phyloP scores from a whole-genome alignment of 2,329 filamentous ascomycete species.

The Aspergillus hortae region DNA sequence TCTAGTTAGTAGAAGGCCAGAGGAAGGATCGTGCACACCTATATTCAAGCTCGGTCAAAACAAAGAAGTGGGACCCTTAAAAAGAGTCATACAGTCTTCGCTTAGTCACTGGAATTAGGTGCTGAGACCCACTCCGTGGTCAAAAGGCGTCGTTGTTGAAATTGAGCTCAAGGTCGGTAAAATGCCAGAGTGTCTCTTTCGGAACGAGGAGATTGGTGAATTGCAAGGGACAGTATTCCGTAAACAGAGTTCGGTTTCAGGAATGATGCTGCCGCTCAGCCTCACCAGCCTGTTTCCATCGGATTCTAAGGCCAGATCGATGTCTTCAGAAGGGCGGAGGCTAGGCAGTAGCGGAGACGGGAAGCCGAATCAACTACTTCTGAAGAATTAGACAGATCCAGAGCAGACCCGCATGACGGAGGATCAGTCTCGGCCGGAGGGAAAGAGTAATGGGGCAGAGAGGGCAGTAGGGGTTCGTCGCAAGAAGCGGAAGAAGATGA shows the following conservation, averaged over 20 bases:
- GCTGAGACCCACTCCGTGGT: too few species aligned
- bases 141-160: too few species aligned
- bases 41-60: background rate
- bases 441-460: background rate
- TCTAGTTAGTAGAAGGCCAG: slow-evolving; percentile 3
- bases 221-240: background rate
- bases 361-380: background rate
- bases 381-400: background rate
- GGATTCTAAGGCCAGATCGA: slow-evolving; percentile 25
- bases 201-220: background rate
- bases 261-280: slow-evolving; percentile 1
- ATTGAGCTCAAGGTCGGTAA: background rate
- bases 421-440: background rate
- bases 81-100: background rate
- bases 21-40: background rate
- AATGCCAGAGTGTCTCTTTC: background rate
- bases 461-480: background rate
- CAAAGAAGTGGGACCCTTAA: background rate
- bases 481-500: too few species aligned
- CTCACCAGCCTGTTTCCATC: slow-evolving; percentile 23
- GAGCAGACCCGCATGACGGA: background rate
- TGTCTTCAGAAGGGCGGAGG: slow-evolving; percentile 26
- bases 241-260: slow-evolving; percentile 16
- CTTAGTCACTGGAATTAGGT: too few species aligned
- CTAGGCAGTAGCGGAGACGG: slow-evolving; percentile 8